Evolutionary conservation across 441 rosid genomes (phyloP), one percentile per base, ranked within the genome.

Genomic region (Raphanus hybrid): DNA sequence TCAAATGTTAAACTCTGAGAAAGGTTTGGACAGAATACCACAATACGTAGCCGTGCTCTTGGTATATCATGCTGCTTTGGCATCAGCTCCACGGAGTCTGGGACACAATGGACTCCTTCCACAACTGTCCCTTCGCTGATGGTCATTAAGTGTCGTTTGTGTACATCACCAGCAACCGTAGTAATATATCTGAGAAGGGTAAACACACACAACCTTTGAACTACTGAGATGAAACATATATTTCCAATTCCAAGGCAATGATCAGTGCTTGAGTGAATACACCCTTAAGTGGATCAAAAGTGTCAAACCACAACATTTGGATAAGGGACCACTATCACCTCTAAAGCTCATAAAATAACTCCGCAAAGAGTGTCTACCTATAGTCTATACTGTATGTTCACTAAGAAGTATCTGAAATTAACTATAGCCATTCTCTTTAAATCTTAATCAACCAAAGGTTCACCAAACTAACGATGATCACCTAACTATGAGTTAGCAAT

Each of bases 61-160:
- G 89, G 75, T 63, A 80, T 76, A 79, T 89, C 91, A 69, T 91
- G 89, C 75, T 94, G 96, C 64, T 75, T 81, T 8, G 97, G 96
- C 78, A 94, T 84, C 78, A 92, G 67, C 88, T 92, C 99, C 73
- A 94, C 96, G 65, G 85, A 87, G 76, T 92, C 99, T 29, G 99
- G 99, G 63, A 83, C 83, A 82, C 97, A 92, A 50, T 80, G 96
- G 62, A 86, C 80, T 58, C 96, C 97, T 10, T 92, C 97, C 69
- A 94, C 82, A 6, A 87, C 43, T 26, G 97, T 85, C 43, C 97
- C 97, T 73, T 87, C 87, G 67, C 90, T 87, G 73, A 92, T 85
- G 81, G 90, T 84, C 70, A 87, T 62, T 67, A 94, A 83, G 75
- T 94, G 92, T 7, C 84, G 84, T 74, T 86, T 92, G 70, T 75